Conservation (phyloP, 768 basidiomycete species). For the Psilocybe azurescens region DNA sequence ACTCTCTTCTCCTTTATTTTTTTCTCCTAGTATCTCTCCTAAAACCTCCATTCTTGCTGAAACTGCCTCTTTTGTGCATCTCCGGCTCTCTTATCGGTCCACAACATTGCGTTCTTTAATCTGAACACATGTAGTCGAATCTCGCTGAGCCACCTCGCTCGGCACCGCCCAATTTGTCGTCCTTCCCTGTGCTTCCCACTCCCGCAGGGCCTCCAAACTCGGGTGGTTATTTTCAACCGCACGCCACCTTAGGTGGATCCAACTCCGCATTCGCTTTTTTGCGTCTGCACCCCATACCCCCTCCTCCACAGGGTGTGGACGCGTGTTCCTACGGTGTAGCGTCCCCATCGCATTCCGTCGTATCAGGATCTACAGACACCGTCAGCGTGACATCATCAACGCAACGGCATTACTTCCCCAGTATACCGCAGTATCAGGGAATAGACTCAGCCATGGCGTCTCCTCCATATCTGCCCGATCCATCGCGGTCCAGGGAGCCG, state of each 20-base stretch:
- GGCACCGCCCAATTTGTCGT: slow-evolving; percentile 15
- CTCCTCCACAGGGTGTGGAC: slow-evolving; percentile 7
- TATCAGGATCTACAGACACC: slow-evolving; percentile 7
- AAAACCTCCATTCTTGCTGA: too few species aligned
- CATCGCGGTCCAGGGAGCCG: too few species aligned
- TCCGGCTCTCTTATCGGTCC: too few species aligned
- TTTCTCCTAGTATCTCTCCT: slow-evolving; percentile 16
- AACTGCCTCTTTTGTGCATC: slow-evolving; percentile 17
- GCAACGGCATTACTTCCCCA: slow-evolving; percentile 8
- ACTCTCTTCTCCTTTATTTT: slow-evolving; percentile 8
- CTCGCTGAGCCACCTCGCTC: slow-evolving; percentile 16
- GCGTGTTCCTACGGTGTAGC: slow-evolving; percentile 15
- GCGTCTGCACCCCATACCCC: too few species aligned
- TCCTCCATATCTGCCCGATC: not conserved
- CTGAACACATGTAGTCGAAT: slow-evolving; percentile 3
- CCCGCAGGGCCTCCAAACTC: too few species aligned
- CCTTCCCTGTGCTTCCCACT: slow-evolving; percentile 13
- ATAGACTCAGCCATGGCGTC: slow-evolving; percentile 16
- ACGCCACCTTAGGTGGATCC: not conserved
- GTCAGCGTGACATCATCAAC: not conserved
- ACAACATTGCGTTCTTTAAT: slow-evolving; percentile 7
- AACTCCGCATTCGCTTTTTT: too few species aligned
- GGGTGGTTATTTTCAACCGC: slow-evolving; percentile 5
- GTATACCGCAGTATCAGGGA: slow-evolving; percentile 14
- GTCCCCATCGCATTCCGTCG: slow-evolving; percentile 11